These are phyloP conservation scores for Leishmania aethiopica DNA, from an alignment of 208 protist genomes.

Conservation along the genomic window DNA sequence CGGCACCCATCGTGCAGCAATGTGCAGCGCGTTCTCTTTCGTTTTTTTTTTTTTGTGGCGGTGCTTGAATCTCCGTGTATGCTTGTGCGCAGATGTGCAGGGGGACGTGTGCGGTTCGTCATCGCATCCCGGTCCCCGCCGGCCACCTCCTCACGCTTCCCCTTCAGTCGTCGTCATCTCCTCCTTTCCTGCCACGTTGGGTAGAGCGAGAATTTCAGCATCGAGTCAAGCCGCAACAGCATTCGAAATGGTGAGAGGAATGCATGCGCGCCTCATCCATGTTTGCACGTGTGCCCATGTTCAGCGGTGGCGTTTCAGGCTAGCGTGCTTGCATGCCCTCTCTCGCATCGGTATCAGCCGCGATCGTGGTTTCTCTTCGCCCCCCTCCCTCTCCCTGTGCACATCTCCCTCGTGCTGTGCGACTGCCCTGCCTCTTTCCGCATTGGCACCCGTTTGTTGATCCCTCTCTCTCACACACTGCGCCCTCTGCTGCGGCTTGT, in stretches of 20 bases:
- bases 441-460: neutral
- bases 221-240: neutral
- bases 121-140: neutral
- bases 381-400: neutral
- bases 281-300: neutral
- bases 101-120: no score
- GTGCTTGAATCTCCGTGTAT: neutral
- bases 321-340: neutral
- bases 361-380: neutral
- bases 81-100: neutral
- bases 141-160: neutral
- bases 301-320: neutral
- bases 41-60: neutral
- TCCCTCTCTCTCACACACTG: constrained; percentile 4
- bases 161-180: neutral
- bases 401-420: neutral
- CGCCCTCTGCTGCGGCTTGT: neutral
- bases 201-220: neutral
- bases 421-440: neutral
- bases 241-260: neutral
- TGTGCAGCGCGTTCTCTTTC: neutral
- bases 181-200: neutral
- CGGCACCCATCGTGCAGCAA: neutral
- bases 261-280: neutral
- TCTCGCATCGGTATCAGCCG: neutral